phyloP scores from a whole-genome alignment of 2,329 filamentous ascomycete species.

The Dactylellina cionopaga region DNA sequence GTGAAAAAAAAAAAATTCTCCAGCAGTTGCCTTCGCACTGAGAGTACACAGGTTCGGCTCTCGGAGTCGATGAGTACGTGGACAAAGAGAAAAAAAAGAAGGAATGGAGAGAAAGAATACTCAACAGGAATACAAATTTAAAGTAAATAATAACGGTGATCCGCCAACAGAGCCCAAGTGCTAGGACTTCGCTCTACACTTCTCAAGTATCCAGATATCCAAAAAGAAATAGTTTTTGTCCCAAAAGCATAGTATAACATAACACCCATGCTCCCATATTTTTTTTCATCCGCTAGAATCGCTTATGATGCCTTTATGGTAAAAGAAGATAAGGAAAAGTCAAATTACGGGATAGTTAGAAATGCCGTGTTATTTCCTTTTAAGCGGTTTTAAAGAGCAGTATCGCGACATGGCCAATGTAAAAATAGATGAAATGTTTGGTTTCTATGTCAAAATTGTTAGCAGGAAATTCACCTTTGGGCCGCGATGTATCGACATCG shows the following conservation, averaged over 20 bases:
- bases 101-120: background rate
- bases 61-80: conserved; percentile 1
- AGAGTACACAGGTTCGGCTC: background rate
- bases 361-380: background rate
- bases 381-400: conserved; percentile 89
- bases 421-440: conserved; percentile 99
- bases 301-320: conserved; percentile 48
- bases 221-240: conserved; percentile 49
- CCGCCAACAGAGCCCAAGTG: conserved; percentile 1
- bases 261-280: conserved; percentile 52
- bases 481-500: background rate
- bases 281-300: conserved; percentile 51
- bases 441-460: conserved; percentile 64
- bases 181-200: background rate
- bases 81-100: background rate
- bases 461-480: background rate
- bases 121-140: conserved; percentile 5
- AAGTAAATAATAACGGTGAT: conserved; percentile 7
- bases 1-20: background rate
- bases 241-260: conserved; percentile 53
- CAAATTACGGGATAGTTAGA: conserved; percentile 2
- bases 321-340: conserved; percentile 39
- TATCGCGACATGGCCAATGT: conserved; percentile 97
- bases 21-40: background rate
- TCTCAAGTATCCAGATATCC: conserved; percentile 28